These are phyloP conservation scores for Aspergillus hortae DNA, from an alignment of 2,329 filamentous ascomycete genomes.

Conservation along the genomic window DNA sequence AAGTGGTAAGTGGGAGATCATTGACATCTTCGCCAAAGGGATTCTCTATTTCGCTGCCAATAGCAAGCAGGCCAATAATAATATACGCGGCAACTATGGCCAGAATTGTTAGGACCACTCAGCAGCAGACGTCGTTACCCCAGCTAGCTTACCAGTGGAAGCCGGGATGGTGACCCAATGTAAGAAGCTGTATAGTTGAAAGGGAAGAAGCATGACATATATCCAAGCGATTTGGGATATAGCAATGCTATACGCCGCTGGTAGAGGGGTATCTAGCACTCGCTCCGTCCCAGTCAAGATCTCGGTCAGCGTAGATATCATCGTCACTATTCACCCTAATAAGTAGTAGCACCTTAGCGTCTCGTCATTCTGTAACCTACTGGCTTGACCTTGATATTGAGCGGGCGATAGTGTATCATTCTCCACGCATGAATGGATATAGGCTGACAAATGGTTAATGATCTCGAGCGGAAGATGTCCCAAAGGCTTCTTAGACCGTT, in stretches of 20 bases:
- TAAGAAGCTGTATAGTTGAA: conserved; percentile 67
- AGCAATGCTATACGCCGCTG: conserved; percentile 77
- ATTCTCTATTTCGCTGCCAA: conserved; percentile 80
- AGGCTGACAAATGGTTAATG: conserved; percentile 65
- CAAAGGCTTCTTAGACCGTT: conserved; percentile 67
- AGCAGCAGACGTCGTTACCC: not conserved
- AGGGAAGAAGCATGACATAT: conserved; percentile 75
- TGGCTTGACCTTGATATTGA: conserved; percentile 37
- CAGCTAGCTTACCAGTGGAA: conserved; percentile 49
- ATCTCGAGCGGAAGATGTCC: conserved; percentile 84
- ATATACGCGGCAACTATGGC: conserved; percentile 66
- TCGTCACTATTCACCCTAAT: conserved; percentile 45
- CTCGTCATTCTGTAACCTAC: conserved; percentile 18
- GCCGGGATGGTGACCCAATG: conserved; percentile 75
- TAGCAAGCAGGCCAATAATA: conserved; percentile 71
- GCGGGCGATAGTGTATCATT: conserved; percentile 36
- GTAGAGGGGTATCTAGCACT: conserved; percentile 76
- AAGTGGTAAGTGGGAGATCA: conserved; percentile 71
- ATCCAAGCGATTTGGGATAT: conserved; percentile 85
- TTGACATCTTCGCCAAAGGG: conserved; percentile 83
- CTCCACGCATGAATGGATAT: conserved; percentile 58
- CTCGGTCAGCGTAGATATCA: conserved; percentile 65
- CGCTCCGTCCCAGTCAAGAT: conserved; percentile 70
- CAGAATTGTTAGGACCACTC: not conserved
- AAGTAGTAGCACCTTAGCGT: not conserved